phyloP scores from a whole-genome alignment of 306 rosid species.

The Malus sieversii region DNA sequence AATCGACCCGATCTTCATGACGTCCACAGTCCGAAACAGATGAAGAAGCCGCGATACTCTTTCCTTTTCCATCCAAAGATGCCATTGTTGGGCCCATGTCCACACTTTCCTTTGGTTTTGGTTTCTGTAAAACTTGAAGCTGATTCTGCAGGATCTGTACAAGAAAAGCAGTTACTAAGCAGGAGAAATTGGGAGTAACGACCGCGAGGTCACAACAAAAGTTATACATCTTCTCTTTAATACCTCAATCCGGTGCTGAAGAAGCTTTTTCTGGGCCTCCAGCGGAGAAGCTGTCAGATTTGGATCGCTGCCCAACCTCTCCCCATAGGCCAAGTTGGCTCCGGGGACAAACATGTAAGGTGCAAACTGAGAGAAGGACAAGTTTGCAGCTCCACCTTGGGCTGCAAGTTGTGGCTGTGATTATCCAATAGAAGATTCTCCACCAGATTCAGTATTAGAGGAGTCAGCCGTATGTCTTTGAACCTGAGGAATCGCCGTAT shows the following conservation, averaged over 20 bases:
- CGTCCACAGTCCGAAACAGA: constrained; percentile 13
- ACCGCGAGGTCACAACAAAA: not conserved
- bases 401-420: constrained; percentile 29
- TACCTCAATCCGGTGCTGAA: constrained; percentile 73
- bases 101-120: constrained; percentile 21
- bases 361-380: constrained; percentile 39
- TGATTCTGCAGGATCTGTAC: constrained; percentile 59
- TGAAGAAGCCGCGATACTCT: constrained; percentile 27
- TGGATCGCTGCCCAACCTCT: constrained; percentile 34
- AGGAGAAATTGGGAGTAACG: not conserved
- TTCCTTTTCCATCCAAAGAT: constrained; percentile 34
- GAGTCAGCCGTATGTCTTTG: constrained; percentile 38
- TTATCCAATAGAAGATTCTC: constrained; percentile 40
- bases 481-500: constrained; percentile 40
- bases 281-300: constrained; percentile 33
- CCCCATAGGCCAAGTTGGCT: constrained; percentile 27
- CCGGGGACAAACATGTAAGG: constrained; percentile 38
- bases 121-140: constrained; percentile 46
- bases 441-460: constrained; percentile 22
- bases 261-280: constrained; percentile 54
- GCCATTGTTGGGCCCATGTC: constrained; percentile 16
- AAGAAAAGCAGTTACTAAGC: not conserved
- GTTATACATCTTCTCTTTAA: not conserved
- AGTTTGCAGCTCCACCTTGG: constrained; percentile 49
- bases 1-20: not conserved